Evolutionary conservation across 2,329 filamentous ascomycete species (phyloP), one percentile per base, ranked within the genome.

Genomic region (Colletotrichum tanaceti): DNA sequence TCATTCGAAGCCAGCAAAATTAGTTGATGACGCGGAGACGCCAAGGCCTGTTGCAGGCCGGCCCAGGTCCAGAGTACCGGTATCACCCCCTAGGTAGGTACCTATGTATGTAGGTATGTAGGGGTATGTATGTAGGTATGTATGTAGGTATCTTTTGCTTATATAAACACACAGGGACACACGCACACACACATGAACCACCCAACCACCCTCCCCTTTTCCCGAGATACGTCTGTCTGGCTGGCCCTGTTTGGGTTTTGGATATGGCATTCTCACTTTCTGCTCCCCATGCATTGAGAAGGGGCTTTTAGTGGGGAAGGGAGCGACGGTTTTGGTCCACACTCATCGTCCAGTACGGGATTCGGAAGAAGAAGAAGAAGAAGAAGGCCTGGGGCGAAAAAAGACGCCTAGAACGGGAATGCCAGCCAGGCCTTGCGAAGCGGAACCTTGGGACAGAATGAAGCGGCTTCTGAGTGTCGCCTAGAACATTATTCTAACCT

Each of bases 231-330:
- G 54, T 28, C 54, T n/a, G n/a, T n/a, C n/a, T n/a, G n/a, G n/a
- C n/a, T 28, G 32, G 57, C 43, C 24, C n/a, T 35, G 54, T 28
- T 38, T 28, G 20, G 57, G 57, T 20, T 24, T 35, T 46, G 35
- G 22, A 22, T 14, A 39, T 65, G 39, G 49, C 58, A 65, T 62
- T 47, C 38, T 61, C 57, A 53, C 47, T 61, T 54, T 54, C 35
- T 47, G 57, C 28, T 46, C 41, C 28, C 38, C 46, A 47, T 52
- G 32, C 28, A 22, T 20, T 38, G 35, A 49, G 14, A 22, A n/a
- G 50, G 44, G 20, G 22, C 46, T 60, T n/a, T n/a, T 22, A 52
- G 58, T 28, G n/a, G 41, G 35, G 41, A 44, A 28, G 2, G 7
- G 54, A 41, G 52, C 39, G 52, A 39, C n/a, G 20, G 41, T 32